These are phyloP conservation scores for Fusarium mundagurra DNA, from an alignment of 2,329 filamentous ascomycete species.

Conservation along the genomic window DNA sequence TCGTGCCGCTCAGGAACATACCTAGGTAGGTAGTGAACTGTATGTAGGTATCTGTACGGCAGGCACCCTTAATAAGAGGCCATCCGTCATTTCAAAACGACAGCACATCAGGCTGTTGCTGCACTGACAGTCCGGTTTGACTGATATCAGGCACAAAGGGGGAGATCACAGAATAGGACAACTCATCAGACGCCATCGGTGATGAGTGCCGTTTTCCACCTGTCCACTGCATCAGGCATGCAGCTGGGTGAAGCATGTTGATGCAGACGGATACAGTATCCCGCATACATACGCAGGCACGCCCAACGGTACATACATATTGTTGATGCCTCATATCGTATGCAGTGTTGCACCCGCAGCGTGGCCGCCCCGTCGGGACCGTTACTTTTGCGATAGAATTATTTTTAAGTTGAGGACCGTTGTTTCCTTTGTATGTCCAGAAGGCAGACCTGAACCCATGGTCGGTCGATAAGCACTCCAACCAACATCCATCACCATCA, in stretches of 20 bases:
- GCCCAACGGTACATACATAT: constrained; percentile 12
- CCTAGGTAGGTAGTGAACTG: not conserved
- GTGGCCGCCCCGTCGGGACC: constrained; percentile 8
- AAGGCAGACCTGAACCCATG: not conserved
- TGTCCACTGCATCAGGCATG: constrained; percentile 18
- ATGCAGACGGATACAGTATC: constrained; percentile 21
- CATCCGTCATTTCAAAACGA: constrained; percentile 12
- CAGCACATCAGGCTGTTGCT: constrained; percentile 18
- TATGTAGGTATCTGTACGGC: not conserved
- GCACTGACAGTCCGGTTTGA: not conserved
- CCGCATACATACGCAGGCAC: constrained; percentile 23
- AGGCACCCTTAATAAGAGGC: constrained; percentile 1
- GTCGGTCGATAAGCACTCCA: not conserved
- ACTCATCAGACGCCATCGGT: constrained; percentile 26
- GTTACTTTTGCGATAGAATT: not conserved
- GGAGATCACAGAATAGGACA: constrained; percentile 13
- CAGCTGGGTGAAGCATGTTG: constrained; percentile 21
- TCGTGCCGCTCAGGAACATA: not conserved
- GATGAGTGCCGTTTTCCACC: constrained; percentile 9
- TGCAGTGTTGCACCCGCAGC: constrained; percentile 25
- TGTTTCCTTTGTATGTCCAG: constrained; percentile 6
- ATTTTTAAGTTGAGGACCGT: not conserved
- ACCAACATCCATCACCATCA: constrained; percentile 9
- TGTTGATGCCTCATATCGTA: constrained; percentile 18
- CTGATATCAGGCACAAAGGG: constrained; percentile 22